phyloP scores from a whole-genome alignment of 164 flowering plant species.

The Paratinospora sagittata region DNA sequence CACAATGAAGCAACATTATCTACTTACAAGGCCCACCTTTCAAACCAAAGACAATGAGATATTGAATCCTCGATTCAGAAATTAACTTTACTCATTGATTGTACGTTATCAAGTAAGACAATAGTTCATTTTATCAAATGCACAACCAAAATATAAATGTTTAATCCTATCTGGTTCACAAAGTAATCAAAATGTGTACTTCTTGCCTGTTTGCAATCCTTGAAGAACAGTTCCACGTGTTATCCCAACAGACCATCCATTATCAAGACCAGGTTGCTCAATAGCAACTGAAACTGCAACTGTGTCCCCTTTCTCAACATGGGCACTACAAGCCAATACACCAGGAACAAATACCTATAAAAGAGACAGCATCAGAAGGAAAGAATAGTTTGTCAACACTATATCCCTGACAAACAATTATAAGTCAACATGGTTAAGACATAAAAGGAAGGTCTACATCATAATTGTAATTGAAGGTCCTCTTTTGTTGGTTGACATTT shows the following conservation, averaged over 20 bases:
- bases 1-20: neutral
- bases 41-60: neutral
- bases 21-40: neutral
- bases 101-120: neutral
- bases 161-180: neutral
- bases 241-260: conserved; percentile 74
- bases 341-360: conserved; percentile 92
- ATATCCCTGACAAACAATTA: neutral
- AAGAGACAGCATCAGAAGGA: neutral
- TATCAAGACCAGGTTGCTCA: conserved; percentile 62
- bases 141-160: neutral
- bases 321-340: conserved; percentile 92
- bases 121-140: neutral
- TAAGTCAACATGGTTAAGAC: neutral
- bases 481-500: too few relatives aligned
- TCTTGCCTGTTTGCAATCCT: conserved; percentile 61
- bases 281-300: conserved; percentile 95
- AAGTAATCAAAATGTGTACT: neutral
- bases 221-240: conserved; percentile 89
- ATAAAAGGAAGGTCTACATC: neutral
- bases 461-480: too few relatives aligned
- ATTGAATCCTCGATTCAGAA: neutral
- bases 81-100: neutral
- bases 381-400: conserved; percentile 6
- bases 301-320: conserved; percentile 84